A percentile compares a stretch with the other conserved stretches of the same genome.
Conservation (phyloP, 768 basidiomycete genomes). For the Serendipita sp. region DNA sequence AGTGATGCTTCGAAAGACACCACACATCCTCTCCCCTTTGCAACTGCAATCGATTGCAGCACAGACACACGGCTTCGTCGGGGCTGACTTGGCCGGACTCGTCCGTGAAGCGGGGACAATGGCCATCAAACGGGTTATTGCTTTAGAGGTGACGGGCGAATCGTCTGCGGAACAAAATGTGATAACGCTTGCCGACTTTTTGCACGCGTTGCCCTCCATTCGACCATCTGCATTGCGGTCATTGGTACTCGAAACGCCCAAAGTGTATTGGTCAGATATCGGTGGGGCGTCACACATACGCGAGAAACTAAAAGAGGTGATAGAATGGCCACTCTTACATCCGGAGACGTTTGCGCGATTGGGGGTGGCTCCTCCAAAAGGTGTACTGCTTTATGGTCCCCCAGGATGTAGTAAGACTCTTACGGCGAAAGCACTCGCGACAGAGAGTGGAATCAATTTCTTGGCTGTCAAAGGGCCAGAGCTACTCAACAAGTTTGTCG, state of each 20-base stretch:
- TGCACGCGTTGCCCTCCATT: slow-evolving; percentile 54
- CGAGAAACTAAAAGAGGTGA: slow-evolving; percentile 71
- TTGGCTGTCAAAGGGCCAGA: slow-evolving; percentile 96
- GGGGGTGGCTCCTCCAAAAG: slow-evolving; percentile 77
- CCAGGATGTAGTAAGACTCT: slow-evolving; percentile 97
- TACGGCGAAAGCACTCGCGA: slow-evolving; percentile 79
- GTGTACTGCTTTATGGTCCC: slow-evolving; percentile 83
- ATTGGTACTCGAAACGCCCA: slow-evolving; percentile 72
- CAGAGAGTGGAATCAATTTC: slow-evolving; percentile 89
- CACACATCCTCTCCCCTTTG: slow-evolving; percentile 44
- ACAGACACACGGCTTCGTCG: slow-evolving; percentile 89
- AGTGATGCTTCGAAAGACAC: slow-evolving; percentile 69
- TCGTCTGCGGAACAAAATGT: slow-evolving; percentile 18
- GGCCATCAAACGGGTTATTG: slow-evolving; percentile 74
- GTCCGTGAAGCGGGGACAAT: slow-evolving; percentile 84
- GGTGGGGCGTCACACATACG: slow-evolving; percentile 75
- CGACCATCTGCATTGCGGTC: slow-evolving; percentile 92
- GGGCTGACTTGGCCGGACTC: slow-evolving; percentile 84
- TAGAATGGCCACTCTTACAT: slow-evolving; percentile 90
- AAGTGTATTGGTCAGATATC: slow-evolving; percentile 71
- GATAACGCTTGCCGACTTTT: slow-evolving; percentile 46
- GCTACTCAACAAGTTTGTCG: slow-evolving; percentile 93
- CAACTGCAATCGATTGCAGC: slow-evolving; percentile 54
- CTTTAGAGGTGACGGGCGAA: slow-evolving; percentile 12
- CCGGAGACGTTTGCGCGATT: slow-evolving; percentile 74